Evolutionary conservation across 2,329 filamentous ascomycete genomes (phyloP).

Genomic region (Neopestalotiopsis sp.): DNA sequence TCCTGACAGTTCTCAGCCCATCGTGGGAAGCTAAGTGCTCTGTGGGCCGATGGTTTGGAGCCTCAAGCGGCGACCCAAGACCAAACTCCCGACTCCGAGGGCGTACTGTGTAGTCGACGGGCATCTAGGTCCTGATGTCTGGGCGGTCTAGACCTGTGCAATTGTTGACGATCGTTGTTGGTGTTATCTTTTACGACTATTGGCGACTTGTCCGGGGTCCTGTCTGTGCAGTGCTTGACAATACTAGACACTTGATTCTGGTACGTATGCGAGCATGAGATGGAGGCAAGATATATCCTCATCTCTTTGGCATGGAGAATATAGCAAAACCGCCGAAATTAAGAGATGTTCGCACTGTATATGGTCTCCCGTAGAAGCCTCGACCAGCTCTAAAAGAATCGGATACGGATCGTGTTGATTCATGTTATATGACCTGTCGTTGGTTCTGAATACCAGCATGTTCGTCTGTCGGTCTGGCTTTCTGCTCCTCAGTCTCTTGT

Average conservation of each 20-base stretch:
- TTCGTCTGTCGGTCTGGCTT: too few species aligned
- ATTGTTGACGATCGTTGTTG: neutral
- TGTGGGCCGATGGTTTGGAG: conserved; percentile 17
- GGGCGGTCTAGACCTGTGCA: conserved; percentile 1
- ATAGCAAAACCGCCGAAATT: neutral
- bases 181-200: neutral
- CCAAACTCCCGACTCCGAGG: neutral
- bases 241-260: neutral
- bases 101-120: neutral
- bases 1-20: conserved; percentile 12
- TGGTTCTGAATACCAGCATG: neutral
- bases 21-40: neutral
- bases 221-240: neutral
- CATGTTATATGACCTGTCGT: neutral
- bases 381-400: neutral
- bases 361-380: neutral
- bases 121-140: neutral
- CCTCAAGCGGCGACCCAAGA: conserved; percentile 10
- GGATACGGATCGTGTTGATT: neutral
- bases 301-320: neutral
- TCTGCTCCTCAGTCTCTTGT: too few species aligned
- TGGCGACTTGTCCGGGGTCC: neutral
- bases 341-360: neutral
- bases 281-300: neutral
- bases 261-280: neutral